Evolutionary conservation across 192 early-diverging fungal genomes (phyloP).

Genomic region (Helicostylum pulchrum): DNA sequence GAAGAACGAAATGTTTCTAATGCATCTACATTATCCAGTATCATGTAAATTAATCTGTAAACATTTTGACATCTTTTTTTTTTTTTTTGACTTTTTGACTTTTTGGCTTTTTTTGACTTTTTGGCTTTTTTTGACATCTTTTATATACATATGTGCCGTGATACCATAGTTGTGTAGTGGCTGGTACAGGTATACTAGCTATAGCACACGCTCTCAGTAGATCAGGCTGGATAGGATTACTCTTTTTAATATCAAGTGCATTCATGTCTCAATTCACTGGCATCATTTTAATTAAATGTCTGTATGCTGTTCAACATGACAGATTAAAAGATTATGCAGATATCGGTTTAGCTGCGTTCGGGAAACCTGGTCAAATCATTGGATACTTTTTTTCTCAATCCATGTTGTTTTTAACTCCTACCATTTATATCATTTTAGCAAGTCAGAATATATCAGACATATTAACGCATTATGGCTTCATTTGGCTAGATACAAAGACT

Average conservation of each 20-base stretch:
- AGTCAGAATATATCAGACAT: conserved; percentile 67
- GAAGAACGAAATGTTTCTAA: conserved; percentile 7
- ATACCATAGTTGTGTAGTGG: conserved; percentile 21
- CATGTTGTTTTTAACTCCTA: conserved; percentile 62
- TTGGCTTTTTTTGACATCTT: not conserved
- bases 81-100: too few species aligned
- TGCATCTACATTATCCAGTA: conserved; percentile 9
- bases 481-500: conserved; percentile 41
- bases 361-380: conserved; percentile 56
- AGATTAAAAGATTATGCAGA: conserved; percentile 39
- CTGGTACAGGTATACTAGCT: conserved; percentile 54
- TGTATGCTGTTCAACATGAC: conserved; percentile 38
- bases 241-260: conserved; percentile 42
- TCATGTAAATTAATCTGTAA: not conserved
- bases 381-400: conserved; percentile 59
- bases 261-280: conserved; percentile 56
- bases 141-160: not conserved
- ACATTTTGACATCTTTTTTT: not conserved
- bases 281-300: conserved; percentile 48
- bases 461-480: conserved; percentile 30
- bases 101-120: too few species aligned
- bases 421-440: conserved; percentile 72
- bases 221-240: conserved; percentile 53
- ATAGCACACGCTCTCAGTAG: conserved; percentile 54
- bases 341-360: conserved; percentile 74